Evolutionary conservation across 495 filamentous ascomycete genomes (phyloP), one percentile per base, ranked within the genome.

Genomic region (Barbatosphaeria neglecta): DNA sequence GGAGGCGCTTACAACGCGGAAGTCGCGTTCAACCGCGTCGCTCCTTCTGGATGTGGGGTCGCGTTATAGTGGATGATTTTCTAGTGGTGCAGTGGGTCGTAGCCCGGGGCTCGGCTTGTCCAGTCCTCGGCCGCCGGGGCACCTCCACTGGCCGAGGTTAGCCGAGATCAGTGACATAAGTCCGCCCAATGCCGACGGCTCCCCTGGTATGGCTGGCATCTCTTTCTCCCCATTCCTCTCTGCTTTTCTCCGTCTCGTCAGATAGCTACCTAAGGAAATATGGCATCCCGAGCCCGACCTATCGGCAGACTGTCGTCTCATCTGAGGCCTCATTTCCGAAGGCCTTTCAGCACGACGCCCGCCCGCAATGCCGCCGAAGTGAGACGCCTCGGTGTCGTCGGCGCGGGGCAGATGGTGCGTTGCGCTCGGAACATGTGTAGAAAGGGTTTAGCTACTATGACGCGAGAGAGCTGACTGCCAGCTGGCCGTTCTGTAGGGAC

Each of bases 331-430:
- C n/a, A n/a, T n/a, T n/a, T n/a, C n/a, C n/a, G n/a, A n/a, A n/a
- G n/a, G n/a, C 57, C 57, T 46, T 81, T 80, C 61, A 77, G 74
- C 64, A 70, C 74, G 13, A 72, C 66, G 37, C 54, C 68, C 25
- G 61, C 62, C 24, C 66, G 70, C 39, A 62, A 67, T 51, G 80
- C 80, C 55, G 76, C 80, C 54, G 81, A 89, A 66, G 85, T 97
- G 39, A 93, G 90, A 68, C 82, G 78, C 45, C 68, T 98, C 17
- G 92, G 92, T 47, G 93, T 99, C 24, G 69, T 99, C 54, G 93
- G 93, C 48, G 92, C 90, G 41, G 93, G 93, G 16, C 93, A 97
- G 63, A 97, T 97, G 88, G 88, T 92, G 70, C 63, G 65, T 61
- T 55, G 70, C 63, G 65, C 61, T 54, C 48, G 16, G 2, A 24